These are phyloP conservation scores for Candida wancherniae DNA, from an alignment of 805 yeast species.

Conservation along the genomic window DNA sequence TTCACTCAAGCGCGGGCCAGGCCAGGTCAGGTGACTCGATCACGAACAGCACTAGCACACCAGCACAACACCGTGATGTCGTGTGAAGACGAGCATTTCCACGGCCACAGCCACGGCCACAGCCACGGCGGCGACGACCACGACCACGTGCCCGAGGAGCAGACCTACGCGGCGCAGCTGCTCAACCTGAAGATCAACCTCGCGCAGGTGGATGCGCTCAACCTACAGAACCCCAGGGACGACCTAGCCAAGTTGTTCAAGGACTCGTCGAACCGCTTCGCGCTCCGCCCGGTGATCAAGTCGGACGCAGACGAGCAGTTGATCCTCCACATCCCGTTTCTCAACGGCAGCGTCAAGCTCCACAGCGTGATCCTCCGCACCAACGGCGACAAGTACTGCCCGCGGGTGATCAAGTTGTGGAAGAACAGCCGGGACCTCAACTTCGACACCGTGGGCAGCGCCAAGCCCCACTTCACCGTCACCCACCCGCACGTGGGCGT, in stretches of 20 bases:
- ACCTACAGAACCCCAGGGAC: constrained; percentile 48
- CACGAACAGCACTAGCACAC: too few relatives aligned
- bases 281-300: constrained; percentile 44
- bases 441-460: constrained; percentile 54
- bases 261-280: constrained; percentile 43
- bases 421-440: constrained; percentile 70
- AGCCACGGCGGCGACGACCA: constrained; percentile 28
- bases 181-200: constrained; percentile 57
- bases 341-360: constrained; percentile 63
- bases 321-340: constrained; percentile 71
- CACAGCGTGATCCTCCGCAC: constrained; percentile 71
- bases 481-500: constrained; percentile 65
- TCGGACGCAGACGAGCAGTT: constrained; percentile 83
- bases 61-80: constrained; percentile 5
- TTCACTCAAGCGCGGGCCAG: too few relatives aligned
- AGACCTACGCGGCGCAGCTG: constrained; percentile 68
- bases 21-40: too few relatives aligned
- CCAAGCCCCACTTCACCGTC: constrained; percentile 47
- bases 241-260: constrained; percentile 54
- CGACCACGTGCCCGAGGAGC: constrained; percentile 54
- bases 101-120: constrained; percentile 15
- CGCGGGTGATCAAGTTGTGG: constrained; percentile 62
- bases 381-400: constrained; percentile 59
- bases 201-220: constrained; percentile 57
- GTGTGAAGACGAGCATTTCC: constrained; percentile 12